These are phyloP conservation scores for Dryas octopetala DNA, from an alignment of 306 rosid species.

Conservation along the genomic window DNA sequence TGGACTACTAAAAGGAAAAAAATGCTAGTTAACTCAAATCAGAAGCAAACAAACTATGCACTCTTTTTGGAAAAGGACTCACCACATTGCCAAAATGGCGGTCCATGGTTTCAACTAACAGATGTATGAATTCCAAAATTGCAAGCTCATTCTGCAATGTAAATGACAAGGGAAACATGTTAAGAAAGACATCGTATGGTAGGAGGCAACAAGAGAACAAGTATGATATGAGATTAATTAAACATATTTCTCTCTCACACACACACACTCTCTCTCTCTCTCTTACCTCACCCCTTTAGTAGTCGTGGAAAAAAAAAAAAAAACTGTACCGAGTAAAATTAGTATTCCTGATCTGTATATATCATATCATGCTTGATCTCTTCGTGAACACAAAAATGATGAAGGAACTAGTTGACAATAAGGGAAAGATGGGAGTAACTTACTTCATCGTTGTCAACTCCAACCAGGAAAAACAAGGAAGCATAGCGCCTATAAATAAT, in stretches of 20 bases:
- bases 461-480: conserved; percentile 90
- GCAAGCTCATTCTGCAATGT: conserved; percentile 87
- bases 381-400: conserved; percentile 1
- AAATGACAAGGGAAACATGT: conserved; percentile 1
- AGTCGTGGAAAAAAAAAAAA: neutral
- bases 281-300: too few species aligned
- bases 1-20: neutral
- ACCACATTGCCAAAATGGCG: conserved; percentile 96
- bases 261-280: too few species aligned
- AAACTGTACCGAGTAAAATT: neutral
- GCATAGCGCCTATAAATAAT: conserved; percentile 94
- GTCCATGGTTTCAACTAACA: conserved; percentile 96
- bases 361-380: conserved; percentile 1
- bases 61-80: conserved; percentile 24
- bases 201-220: neutral
- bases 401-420: conserved; percentile 10
- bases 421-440: conserved; percentile 17
- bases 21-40: conserved; percentile 8
- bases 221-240: neutral
- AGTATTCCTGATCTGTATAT: neutral
- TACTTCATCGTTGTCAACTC: conserved; percentile 92
- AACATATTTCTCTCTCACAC: too few species aligned
- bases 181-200: neutral
- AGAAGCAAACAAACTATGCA: neutral
- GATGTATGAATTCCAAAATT: conserved; percentile 90